A percentile compares a stretch with the other conserved stretches of the same genome.
These are phyloP conservation scores for Ustilago hordei DNA, from an alignment of 1,284 basidiomycete genomes.

Conservation along the genomic window DNA sequence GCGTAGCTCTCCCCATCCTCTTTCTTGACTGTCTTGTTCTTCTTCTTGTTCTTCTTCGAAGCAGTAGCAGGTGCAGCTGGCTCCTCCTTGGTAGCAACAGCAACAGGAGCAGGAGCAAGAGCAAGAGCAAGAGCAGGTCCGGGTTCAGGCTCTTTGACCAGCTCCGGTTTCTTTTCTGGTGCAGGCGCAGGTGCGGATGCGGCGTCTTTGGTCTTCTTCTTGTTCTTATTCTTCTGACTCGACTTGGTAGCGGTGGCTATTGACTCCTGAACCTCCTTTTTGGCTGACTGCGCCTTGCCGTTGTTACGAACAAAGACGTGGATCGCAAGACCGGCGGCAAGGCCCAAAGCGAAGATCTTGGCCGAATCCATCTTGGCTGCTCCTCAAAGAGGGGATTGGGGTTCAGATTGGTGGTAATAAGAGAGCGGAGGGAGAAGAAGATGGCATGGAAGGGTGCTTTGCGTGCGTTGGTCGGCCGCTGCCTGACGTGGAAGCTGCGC, in stretches of 20 bases:
- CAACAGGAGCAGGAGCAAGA: background rate
- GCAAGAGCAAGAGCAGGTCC: background rate
- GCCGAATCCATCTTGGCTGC: conserved; percentile 37
- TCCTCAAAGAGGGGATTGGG: too few species aligned
- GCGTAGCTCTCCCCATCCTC: conserved; percentile 21
- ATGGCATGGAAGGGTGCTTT: background rate
- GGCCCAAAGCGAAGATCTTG: conserved; percentile 50
- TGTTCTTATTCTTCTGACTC: conserved; percentile 36
- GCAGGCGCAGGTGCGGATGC: conserved; percentile 1
- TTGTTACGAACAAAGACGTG: conserved; percentile 32
- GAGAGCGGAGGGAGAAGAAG: background rate
- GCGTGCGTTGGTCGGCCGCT: background rate
- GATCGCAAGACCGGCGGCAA: conserved; percentile 42
- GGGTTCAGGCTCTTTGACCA: conserved; percentile 22
- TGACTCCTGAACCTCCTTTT: conserved; percentile 4
- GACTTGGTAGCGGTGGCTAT: conserved; percentile 14
- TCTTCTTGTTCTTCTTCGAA: conserved; percentile 13
- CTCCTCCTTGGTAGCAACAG: conserved; percentile 9
- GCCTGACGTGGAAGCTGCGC: conserved; percentile 32
- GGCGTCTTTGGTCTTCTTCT: conserved; percentile 15
- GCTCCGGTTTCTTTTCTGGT: background rate
- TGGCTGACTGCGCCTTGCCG: conserved; percentile 1
- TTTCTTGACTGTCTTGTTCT: conserved; percentile 8
- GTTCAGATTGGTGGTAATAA: background rate
- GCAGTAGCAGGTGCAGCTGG: conserved; percentile 13